Conservation (phyloP, 1,139 yeast species). For the Yamadazyma mexicana region DNA sequence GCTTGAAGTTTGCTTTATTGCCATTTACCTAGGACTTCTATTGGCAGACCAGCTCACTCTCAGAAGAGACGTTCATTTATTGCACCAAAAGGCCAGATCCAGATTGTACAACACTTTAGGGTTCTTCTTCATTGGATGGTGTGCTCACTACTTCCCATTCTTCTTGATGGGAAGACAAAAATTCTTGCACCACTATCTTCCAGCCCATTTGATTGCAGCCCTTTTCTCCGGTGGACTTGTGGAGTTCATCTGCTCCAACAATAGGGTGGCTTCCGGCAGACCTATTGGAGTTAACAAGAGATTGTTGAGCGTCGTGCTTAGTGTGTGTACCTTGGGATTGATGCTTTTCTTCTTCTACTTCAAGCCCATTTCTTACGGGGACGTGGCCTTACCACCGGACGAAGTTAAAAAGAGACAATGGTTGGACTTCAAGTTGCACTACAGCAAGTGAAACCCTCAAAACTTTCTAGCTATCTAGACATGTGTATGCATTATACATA, state of each 20-base stretch:
- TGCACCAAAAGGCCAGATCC: slow-evolving; percentile 64
- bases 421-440: slow-evolving; percentile 81
- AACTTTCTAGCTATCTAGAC: too few species aligned
- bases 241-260: slow-evolving; percentile 76
- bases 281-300: slow-evolving; percentile 24
- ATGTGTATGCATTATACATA: too few species aligned
- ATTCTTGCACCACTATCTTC: slow-evolving; percentile 92
- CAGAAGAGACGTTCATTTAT: slow-evolving; percentile 64
- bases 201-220: slow-evolving; percentile 92
- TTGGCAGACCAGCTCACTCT: slow-evolving; percentile 76
- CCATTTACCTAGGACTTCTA: slow-evolving; percentile 60
- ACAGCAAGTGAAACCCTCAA: slow-evolving; percentile 72
- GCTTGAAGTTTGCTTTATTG: slow-evolving; percentile 71
- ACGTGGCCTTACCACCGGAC: slow-evolving; percentile 57
- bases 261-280: slow-evolving; percentile 19
- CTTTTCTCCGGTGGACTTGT: slow-evolving; percentile 77
- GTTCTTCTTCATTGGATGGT: slow-evolving; percentile 85
- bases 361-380: slow-evolving; percentile 87
- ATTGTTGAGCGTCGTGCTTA: slow-evolving; percentile 35
- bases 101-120: slow-evolving; percentile 80
- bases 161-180: slow-evolving; percentile 91
- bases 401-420: slow-evolving; percentile 77
- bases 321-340: slow-evolving; percentile 46
- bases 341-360: slow-evolving; percentile 69
- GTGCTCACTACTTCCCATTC: slow-evolving; percentile 87